Evolutionary conservation across 2,329 filamentous ascomycete genomes (phyloP).

Genomic region (Colletotrichum tanaceti): DNA sequence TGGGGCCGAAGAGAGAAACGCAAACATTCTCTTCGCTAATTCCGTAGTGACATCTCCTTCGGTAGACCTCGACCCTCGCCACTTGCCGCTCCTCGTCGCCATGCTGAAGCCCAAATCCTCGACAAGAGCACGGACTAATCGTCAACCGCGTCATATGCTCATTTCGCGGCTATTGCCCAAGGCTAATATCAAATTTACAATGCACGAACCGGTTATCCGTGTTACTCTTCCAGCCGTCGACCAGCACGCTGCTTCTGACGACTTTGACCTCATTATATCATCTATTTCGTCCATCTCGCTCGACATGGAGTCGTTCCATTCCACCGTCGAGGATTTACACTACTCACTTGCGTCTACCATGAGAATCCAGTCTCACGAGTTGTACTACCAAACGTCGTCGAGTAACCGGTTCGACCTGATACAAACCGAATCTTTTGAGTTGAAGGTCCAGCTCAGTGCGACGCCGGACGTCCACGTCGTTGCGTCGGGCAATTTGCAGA

Average conservation of each 20-base stretch:
- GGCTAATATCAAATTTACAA: constrained; percentile 92
- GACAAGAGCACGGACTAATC: constrained; percentile 43
- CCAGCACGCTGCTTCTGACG: constrained; percentile 72
- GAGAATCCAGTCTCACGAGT: constrained; percentile 83
- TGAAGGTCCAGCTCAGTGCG: constrained; percentile 87
- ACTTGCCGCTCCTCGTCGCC: constrained; percentile 85
- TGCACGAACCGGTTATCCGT: constrained; percentile 94
- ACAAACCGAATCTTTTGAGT: constrained; percentile 86
- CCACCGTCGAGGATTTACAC: constrained; percentile 82
- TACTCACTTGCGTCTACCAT: constrained; percentile 88
- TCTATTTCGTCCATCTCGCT: constrained; percentile 93
- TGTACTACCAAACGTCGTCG: constrained; percentile 93
- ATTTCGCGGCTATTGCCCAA: constrained; percentile 94
- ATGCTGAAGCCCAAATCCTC: constrained; percentile 70
- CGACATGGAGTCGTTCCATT: constrained; percentile 96
- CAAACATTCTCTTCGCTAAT: constrained; percentile 96
- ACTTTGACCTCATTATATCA: constrained; percentile 95
- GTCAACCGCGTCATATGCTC: constrained; percentile 68
- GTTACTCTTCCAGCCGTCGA: constrained; percentile 87
- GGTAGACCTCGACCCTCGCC: constrained; percentile 89
- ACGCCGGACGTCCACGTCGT: constrained; percentile 87
- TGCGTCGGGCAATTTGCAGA: constrained; percentile 82
- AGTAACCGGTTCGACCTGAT: constrained; percentile 88
- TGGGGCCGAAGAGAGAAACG: constrained; percentile 85
- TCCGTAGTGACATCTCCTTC: constrained; percentile 96